Base-by-base conservation (phyloP, 2,329 filamentous ascomycete genomes). In the Elsinoe perseae region DNA sequence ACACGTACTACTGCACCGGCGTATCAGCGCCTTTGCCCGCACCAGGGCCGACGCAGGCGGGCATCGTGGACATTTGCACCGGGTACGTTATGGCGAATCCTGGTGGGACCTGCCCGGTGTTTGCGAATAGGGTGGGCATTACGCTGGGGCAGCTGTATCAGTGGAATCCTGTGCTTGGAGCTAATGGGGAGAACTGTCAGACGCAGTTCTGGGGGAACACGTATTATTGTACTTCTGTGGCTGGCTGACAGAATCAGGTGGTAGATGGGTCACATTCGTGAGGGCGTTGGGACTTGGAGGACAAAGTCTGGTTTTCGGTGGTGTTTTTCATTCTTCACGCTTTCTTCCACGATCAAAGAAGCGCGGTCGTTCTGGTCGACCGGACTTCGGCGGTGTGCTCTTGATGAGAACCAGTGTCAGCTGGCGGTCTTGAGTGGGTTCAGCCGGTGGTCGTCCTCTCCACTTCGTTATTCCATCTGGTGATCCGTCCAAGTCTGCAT, bases 21-120 rank as follows among this genome's bases (percentile, higher is more conserved):
- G 52, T 30, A 1, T 50, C 44, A 2, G 28, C 25, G 14, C 44
- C 44, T 2, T 18, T 50, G 12, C 50, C 50, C 12, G 50, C 50
- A 14, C 50, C 50, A 12, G 30, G 50, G 38, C 64, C 65, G 12
- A 68, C 63, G 3, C 66, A 66, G 54, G 36, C 50, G 27, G 64
- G 65, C 23, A 65, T 65, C 10, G 57, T 57, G 4, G 56, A 56
- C 8, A 58, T 46, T 23, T 70, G 68, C 53, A 62, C 64, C 25
- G 63, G 63, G 57, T 70, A 63, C 56, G 58, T 59, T 10, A 42
- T 57, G 53, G 64, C 65, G 8, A 32, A 59, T 20, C 18, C 43
- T 1, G 67, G 66, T 2, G 62, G 64, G 20, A 59, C 44, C n/a
- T 71, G 68, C 56, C 56, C 38, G 1, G 55, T 57, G 2, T 67